Base-by-base conservation (phyloP, 805 yeast species). In the Blastobotrys parvus region DNA sequence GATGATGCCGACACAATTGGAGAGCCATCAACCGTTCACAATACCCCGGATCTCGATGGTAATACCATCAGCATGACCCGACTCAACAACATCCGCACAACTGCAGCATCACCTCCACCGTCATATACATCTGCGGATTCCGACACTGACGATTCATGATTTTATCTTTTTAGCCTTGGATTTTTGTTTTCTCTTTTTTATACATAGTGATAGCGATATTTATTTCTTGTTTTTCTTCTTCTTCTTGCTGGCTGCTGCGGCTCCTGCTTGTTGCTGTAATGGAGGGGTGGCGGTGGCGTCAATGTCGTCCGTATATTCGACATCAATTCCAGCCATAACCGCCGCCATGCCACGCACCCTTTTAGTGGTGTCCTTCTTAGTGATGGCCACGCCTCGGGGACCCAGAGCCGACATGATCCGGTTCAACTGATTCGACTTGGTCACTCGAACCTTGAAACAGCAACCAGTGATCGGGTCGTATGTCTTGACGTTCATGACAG, bases 361-460 rank as follows among this genome's bases (percentile, higher is more conserved):
- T 20, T 37, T 20, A 20, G 13, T 30, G 7, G 36, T 47, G 13
- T 39, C 42, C 10, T 35, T 23, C 33, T 43, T 45, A 15, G 47
- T 41, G 35, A 57, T 46, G 16, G 53, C 57, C 17, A 62, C 58
- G 4, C 54, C 51, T 21, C 57, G 52, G 5, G 68, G 66, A 18
- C 94, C 94, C 38, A 87, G 56, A 4, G 84, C 82, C 39, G 84
- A 74, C 58, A 84, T 64, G 18, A 87, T 57, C 51, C 89, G 72
- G 19, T 85, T 77, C 36, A 88, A 72, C 59, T 87, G 94, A 58
- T 86, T 85, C 38, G 71, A 63, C 50, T 80, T 80, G 48, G 66
- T 64, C 1, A 90, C 78, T 46, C 67, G 69, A 57, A 70, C 76
- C 47, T 69, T 71, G 60, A 79, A 72, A 46, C 79, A 71, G 33